Evolutionary conservation across 495 filamentous ascomycete species (phyloP), one percentile per base, ranked within the genome.

Genomic region (Rostrohypoxylon terebratum): DNA sequence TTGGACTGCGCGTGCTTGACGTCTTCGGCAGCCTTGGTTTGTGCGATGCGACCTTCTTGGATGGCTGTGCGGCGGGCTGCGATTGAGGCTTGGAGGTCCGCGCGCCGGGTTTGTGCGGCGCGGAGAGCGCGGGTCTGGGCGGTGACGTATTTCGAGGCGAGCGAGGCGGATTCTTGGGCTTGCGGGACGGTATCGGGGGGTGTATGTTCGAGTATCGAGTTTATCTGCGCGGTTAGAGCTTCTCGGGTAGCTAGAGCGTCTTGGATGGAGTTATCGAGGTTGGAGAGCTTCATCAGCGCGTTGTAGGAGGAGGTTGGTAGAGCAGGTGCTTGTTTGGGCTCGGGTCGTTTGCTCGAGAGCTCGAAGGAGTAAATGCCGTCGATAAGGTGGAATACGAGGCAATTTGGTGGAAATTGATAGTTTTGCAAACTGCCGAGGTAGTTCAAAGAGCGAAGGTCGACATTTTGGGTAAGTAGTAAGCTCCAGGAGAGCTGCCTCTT

Each of bases 221-320:
- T 92, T 68, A 98, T 97, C 68, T 97, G 93, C 8, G 85, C 78
- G 9, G 93, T 87, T 8, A 99, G 80, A 57, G 86, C 86, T 65
- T 92, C 90, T 4, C 92, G 87, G 0, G 93, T 98, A 0, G 87
- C 86, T 0, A 97, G 78, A 4, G 94, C 94, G 75, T 99, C 96
- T 79, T 97, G 92, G 36, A 98, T 92, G 66, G 94, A 97, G 74
- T 94, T 92, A 66, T 97, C 94, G 40, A 99, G 83, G 59, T 93
- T 98, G 13, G 92, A 90, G 31, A 99, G 84, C 33, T 90, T 89
- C 91, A 97, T 96, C 48, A 99, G 82, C 1, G 92, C 89, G 75
- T 96, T 96, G 80, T 97, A 99, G 1, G 94, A 94, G 4, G 94
- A 93, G 1, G 93, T 96, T 0, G 81, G 68, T 14, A 82, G 33